Conservation (phyloP, 176 grass and related monocot species). For the Avena atlantica region DNA sequence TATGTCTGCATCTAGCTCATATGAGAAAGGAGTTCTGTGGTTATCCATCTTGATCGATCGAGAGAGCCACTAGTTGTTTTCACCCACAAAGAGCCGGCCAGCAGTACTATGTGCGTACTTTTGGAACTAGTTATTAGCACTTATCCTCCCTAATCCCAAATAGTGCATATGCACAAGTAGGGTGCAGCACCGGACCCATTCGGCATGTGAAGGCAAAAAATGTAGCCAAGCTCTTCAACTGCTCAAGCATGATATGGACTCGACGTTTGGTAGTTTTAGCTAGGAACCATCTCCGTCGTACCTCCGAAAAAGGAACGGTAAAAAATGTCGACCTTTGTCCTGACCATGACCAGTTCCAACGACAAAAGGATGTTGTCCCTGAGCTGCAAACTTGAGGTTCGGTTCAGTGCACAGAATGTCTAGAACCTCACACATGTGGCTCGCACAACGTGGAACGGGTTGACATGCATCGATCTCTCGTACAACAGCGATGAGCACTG, state of each 20-base stretch:
- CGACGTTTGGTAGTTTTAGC: neutral
- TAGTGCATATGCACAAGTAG: constrained; percentile 3
- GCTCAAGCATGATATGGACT: neutral
- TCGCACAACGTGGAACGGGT: neutral
- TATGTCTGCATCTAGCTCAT: constrained; percentile 8
- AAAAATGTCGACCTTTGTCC: neutral
- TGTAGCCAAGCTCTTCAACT: neutral
- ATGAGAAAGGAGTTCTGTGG: constrained; percentile 30
- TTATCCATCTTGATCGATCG: constrained; percentile 46
- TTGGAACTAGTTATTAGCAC: constrained; percentile 33
- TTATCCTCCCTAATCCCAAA: constrained; percentile 47
- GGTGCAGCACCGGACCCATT: no score
- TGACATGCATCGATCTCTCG: neutral
- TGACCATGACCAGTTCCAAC: neutral
- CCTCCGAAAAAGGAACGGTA: neutral
- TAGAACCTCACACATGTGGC: neutral
- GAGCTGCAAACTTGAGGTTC: neutral
- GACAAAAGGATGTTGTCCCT: no score
- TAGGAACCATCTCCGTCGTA: neutral
- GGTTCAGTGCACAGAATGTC: neutral
- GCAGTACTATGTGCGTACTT: constrained; percentile 16
- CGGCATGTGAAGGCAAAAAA: neutral
- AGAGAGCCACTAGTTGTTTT: constrained; percentile 37
- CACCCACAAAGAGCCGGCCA: constrained; percentile 25
- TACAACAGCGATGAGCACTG: neutral